Evolutionary conservation across 257 asterid genomes (phyloP), one percentile per base, ranked within the genome.

Genomic region (Oldenlandia corymbosa): DNA sequence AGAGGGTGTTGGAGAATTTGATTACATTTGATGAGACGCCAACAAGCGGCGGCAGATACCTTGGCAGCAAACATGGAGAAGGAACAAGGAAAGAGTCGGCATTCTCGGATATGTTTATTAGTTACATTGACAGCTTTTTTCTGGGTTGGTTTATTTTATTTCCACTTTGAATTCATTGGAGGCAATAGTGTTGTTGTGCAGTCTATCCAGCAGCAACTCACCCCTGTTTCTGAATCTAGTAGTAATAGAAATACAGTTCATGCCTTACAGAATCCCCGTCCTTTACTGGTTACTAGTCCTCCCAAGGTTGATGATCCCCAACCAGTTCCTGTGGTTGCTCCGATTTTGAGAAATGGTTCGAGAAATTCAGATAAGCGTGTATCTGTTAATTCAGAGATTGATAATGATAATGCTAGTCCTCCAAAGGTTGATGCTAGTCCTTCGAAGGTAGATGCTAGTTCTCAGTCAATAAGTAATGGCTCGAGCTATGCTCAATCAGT

Each of bases 71-170:
- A 30, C 49, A 87, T 87, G 95, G 95, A 87, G 80, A 85, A 76
- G 53, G 85, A 85, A 48, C 83, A 73, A 16, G 80, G 85, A 7
- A 87, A 72, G 74, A 74, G 55, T 70, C 85, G 76, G 7, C 74
- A 72, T 11, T 81, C 90, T n/a, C 72, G 90, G 39, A 48, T 90
- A 21, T 83, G 85, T 65, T 62, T 85, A 14, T 74, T 87, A 62
- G 84, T 74, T 59, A 78, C 82, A 27, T 53, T 85, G n/a, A 67
- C 92, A 8, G 70, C 79, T 70, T 64, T 87, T 66, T 78, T 87
- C 41, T 87, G 97, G 97, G 58, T 85, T 10, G 68, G 80, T 34
- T 68, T 90, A 14, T 73, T 87, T 47, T 85, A 71, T 62, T 80
- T 85, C 66, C 88, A 87, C 75, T 85, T 81, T 55, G 68, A 59